Base-by-base conservation (phyloP, 2,329 filamentous ascomycete species). In the Exophiala oligosperma region DNA sequence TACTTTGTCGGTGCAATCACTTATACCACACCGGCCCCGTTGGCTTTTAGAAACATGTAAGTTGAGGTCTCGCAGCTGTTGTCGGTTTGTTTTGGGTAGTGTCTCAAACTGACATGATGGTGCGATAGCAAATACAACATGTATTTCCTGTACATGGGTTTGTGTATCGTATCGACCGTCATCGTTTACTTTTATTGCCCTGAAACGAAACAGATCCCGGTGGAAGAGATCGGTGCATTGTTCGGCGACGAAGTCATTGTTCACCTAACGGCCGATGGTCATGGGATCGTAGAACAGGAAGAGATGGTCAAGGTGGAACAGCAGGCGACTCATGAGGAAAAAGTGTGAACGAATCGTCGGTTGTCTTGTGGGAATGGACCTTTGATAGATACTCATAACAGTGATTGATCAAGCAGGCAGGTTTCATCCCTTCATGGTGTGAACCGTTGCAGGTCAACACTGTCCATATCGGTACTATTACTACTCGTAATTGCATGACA, bases 191-290 rank as follows among this genome's bases (percentile, higher is more conserved):
- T 54, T 26, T 37, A 32, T 24, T 29, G 57, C 9, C 61, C 70
- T 9, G 71, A 72, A 60, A 73, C 70, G 2, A 68, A 68, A 26
- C 67, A 66, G 5, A 69, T 69, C 17, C 67, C 70, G 0, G 54
- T 73, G 12, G 71, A 72, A 48, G 70, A 71, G 49, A 70, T 72
- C 35, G 62, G 85, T 4, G 60, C 60, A 41, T 56, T 63, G 24
- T 67, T 74, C 37, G 67, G 68, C 47, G 67, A 54, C 28, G 38
- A 53, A 24, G 49, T 54, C 24, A 50, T 41, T 8, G 55, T 58
- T 1, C 35, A 57, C 35, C 26, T 51, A 2, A 51, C 48, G 17
- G 48, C 29, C 4, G 48, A 37, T 14, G 48, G 48, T 6, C 48
- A 51, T 21, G 35, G 48, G 17, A 51, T 51, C 29, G 48, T 51